phyloP scores from a whole-genome alignment of 352 stramenopile genomes.

The Saprolegnia diclina region DNA sequence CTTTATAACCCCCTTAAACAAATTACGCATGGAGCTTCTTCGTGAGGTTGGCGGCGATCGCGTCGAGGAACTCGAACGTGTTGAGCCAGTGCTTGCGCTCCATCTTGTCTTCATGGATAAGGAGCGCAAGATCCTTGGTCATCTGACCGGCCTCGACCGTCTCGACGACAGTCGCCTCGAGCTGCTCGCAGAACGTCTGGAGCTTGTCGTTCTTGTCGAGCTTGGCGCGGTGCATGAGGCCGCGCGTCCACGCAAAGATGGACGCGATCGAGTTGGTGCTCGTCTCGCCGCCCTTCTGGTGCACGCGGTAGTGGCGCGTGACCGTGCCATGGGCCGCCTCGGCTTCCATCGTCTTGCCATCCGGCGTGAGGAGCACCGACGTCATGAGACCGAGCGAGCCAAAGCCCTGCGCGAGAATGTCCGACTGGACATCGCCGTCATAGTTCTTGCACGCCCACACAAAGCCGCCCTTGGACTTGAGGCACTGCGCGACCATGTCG shows the following conservation, averaged over 20 bases:
- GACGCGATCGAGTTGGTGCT: constrained; percentile 74
- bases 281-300: constrained; percentile 76
- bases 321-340: constrained; percentile 80
- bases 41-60: constrained; percentile 16
- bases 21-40: constrained; percentile 20
- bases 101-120: constrained; percentile 58
- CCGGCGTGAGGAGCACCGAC: constrained; percentile 56
- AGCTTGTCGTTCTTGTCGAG: constrained; percentile 75
- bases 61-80: constrained; percentile 38
- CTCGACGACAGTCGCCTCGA: constrained; percentile 66
- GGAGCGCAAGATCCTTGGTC: constrained; percentile 81
- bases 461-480: constrained; percentile 73
- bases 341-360: constrained; percentile 78
- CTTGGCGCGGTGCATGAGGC: constrained; percentile 59
- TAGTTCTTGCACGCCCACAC: constrained; percentile 85
- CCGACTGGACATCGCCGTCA: constrained; percentile 73
- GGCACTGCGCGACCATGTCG: constrained; percentile 76
- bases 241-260: constrained; percentile 79
- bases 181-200: constrained; percentile 44
- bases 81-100: constrained; percentile 76
- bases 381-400: constrained; percentile 78
- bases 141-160: constrained; percentile 72
- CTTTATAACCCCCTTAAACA: too few relatives aligned
- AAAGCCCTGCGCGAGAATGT: constrained; percentile 77
- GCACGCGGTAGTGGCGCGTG: constrained; percentile 75